These are phyloP conservation scores for Erigeron philadelphicus DNA, from an alignment of 140 eudicot species.

Conservation along the genomic window DNA sequence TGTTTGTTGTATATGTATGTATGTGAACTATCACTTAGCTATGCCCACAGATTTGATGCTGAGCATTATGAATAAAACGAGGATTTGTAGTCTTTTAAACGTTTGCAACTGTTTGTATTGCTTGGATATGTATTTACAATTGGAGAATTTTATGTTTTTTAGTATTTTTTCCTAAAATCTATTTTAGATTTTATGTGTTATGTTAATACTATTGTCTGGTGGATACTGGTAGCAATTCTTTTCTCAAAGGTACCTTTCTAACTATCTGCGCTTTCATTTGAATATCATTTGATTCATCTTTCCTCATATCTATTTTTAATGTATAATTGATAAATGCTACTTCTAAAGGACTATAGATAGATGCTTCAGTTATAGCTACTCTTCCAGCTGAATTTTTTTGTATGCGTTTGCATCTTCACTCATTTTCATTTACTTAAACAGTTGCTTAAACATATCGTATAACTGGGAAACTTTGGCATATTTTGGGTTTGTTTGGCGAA, in stretches of 20 bases:
- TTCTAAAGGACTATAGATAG: not conserved
- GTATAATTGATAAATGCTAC: no score
- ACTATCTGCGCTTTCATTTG: no score
- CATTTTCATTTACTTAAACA: not conserved
- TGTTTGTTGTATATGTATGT: constrained; percentile 12
- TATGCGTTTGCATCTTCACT: constrained; percentile 43
- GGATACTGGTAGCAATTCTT: not conserved
- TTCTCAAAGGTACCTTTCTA: no score
- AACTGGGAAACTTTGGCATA: not conserved
- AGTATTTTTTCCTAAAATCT: not conserved
- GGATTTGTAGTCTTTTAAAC: constrained; percentile 21
- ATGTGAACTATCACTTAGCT: constrained; percentile 18
- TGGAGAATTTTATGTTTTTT: not conserved
- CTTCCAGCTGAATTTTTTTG: constrained; percentile 81
- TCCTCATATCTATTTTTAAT: no score
- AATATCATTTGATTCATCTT: no score
- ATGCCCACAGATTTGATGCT: constrained; percentile 24
- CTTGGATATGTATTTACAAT: not conserved
- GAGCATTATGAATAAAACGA: constrained; percentile 28
- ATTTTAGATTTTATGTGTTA: not conserved
- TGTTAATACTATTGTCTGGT: not conserved
- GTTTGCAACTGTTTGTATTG: constrained; percentile 4
- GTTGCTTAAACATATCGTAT: no score
- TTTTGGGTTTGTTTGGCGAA: not conserved
- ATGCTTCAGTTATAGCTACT: constrained; percentile 91